Conservation (phyloP, 2,329 filamentous ascomycete species). For the Verruconis gallopava region DNA sequence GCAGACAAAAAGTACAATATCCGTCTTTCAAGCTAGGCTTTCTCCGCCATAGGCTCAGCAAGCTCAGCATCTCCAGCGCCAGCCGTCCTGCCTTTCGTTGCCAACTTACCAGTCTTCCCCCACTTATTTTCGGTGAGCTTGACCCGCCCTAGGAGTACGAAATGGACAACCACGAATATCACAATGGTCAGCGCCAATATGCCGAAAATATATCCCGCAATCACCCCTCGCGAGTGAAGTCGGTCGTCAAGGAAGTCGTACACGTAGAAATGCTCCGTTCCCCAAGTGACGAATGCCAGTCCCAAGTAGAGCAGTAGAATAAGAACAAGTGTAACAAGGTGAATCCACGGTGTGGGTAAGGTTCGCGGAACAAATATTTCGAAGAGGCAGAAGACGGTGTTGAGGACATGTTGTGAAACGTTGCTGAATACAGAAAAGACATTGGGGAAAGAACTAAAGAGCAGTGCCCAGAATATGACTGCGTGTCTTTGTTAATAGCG, state of each 20-base stretch:
- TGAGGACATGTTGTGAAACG: slow-evolving; percentile 62
- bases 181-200: slow-evolving; percentile 27
- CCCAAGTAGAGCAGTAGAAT: slow-evolving; percentile 59
- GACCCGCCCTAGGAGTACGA: slow-evolving; percentile 24
- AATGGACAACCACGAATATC: slow-evolving; percentile 29
- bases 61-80: no score
- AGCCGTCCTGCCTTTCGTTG: no score
- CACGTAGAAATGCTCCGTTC: slow-evolving; percentile 59
- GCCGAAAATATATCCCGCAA: slow-evolving; percentile 51
- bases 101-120: slow-evolving; percentile 27
- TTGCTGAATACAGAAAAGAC: slow-evolving; percentile 40
- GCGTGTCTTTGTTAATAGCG: neutral
- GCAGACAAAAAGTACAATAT: no score
- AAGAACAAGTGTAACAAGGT: slow-evolving; percentile 55
- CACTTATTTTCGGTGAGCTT: slow-evolving; percentile 33
- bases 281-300: slow-evolving; percentile 60
- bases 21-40: no score
- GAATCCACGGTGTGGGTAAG: slow-evolving; percentile 47
- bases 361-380: slow-evolving; percentile 61
- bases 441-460: slow-evolving; percentile 23
- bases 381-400: slow-evolving; percentile 59
- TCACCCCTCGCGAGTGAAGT: slow-evolving; percentile 35
- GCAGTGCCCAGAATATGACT: slow-evolving; percentile 32
- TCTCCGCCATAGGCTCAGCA: no score
- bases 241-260: slow-evolving; percentile 61